Evolutionary conservation across 352 stramenopile species (phyloP).

Genomic region (Phytophthora lateralis): DNA sequence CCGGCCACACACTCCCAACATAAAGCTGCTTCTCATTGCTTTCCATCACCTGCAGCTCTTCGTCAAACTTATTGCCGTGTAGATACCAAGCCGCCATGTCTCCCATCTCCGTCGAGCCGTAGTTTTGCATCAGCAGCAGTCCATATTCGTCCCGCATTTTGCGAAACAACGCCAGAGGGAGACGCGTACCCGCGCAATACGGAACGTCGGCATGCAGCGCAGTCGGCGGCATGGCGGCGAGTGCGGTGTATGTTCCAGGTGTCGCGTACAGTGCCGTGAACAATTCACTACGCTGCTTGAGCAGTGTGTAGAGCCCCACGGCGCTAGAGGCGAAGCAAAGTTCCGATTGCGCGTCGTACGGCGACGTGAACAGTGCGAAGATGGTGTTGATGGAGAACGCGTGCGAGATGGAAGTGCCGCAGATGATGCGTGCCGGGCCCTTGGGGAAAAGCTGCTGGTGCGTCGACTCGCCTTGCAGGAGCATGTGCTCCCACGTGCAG

Average conservation of each 20-base stretch:
- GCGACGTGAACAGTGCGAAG: conserved; percentile 78
- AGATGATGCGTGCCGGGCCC: conserved; percentile 67
- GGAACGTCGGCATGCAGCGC: conserved; percentile 68
- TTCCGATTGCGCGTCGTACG: conserved; percentile 63
- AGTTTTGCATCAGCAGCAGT: conserved; percentile 85
- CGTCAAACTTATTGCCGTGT: conserved; percentile 46
- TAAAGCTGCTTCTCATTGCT: conserved; percentile 51
- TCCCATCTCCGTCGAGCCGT: conserved; percentile 85
- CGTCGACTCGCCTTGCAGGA: conserved; percentile 79
- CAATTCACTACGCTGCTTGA: conserved; percentile 44
- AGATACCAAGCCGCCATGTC: conserved; percentile 78
- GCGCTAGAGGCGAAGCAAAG: conserved; percentile 71
- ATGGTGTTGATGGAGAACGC: conserved; percentile 88
- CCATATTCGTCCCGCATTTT: conserved; percentile 61
- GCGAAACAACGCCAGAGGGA: conserved; percentile 61
- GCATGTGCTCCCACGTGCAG: conserved; percentile 79
- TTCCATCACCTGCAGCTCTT: conserved; percentile 48
- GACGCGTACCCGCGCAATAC: conserved; percentile 71
- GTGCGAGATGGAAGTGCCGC: conserved; percentile 82
- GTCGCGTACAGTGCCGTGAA: conserved; percentile 78
- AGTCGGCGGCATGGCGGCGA: conserved; percentile 55
- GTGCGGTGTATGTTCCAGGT: conserved; percentile 76
- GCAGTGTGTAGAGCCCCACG: conserved; percentile 52
- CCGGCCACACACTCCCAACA: conserved; percentile 74
- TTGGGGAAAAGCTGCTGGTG: conserved; percentile 75